These are phyloP conservation scores for Hypoxylon fuscum DNA, from an alignment of 495 filamentous ascomycete genomes.

Conservation along the genomic window DNA sequence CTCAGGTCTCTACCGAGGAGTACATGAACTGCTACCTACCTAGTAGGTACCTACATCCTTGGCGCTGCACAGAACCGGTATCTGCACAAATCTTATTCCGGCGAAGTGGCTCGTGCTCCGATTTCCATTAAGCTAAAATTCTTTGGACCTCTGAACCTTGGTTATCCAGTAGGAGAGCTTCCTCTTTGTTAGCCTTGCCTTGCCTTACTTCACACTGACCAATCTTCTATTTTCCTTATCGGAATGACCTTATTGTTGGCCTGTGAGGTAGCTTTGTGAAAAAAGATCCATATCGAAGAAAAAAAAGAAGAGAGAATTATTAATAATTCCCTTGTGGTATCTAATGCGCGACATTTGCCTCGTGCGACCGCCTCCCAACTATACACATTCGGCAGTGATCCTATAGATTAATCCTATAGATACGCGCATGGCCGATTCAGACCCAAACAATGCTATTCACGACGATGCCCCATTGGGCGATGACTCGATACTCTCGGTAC, in stretches of 20 bases:
- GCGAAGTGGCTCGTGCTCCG: slow-evolving; percentile 12
- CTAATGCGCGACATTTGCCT: slow-evolving; percentile 37
- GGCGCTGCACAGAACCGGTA: no score
- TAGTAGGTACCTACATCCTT: background rate
- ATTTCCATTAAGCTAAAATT: slow-evolving; percentile 1
- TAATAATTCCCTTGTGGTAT: slow-evolving; percentile 14
- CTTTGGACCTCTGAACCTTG: background rate
- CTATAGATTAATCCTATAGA: slow-evolving; percentile 13
- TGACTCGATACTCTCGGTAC: slow-evolving; percentile 62
- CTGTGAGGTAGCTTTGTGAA: slow-evolving; percentile 27
- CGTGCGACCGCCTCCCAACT: slow-evolving; percentile 35
- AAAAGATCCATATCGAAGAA: slow-evolving; percentile 30
- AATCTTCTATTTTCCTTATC: slow-evolving; percentile 30
- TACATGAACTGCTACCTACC: no score
- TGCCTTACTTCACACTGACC: slow-evolving; percentile 12
- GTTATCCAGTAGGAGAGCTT: slow-evolving; percentile 9
- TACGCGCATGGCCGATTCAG: slow-evolving; percentile 63
- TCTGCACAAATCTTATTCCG: slow-evolving; percentile 30
- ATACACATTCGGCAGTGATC: slow-evolving; percentile 33
- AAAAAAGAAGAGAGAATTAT: slow-evolving; percentile 3
- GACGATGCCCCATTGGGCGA: slow-evolving; percentile 58
- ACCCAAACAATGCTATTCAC: slow-evolving; percentile 60
- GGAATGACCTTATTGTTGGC: slow-evolving; percentile 16
- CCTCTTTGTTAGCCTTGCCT: slow-evolving; percentile 29
- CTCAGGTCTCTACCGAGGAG: no score